phyloP scores from a whole-genome alignment of 805 yeast species.

The Huiozyma naganishii region DNA sequence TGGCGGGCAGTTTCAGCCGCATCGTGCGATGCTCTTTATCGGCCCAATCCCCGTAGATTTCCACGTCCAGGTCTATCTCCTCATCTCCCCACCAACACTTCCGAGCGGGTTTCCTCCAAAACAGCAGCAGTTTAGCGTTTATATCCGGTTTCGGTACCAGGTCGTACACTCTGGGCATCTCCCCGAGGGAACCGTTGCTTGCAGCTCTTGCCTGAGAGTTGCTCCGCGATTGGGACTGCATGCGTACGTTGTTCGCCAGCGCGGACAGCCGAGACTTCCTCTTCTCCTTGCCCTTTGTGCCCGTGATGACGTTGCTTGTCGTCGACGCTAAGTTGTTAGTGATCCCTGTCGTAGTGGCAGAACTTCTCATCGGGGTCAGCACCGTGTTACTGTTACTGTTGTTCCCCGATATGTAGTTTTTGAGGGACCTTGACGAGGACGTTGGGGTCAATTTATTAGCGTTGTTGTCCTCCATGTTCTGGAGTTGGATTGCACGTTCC shows the following conservation, averaged over 20 bases:
- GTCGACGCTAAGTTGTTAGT: background rate
- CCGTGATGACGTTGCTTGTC: background rate
- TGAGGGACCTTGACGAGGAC: conserved; percentile 1
- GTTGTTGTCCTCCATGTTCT: background rate
- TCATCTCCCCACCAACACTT: conserved; percentile 96
- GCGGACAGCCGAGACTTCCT: conserved; percentile 49
- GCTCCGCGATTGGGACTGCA: conserved; percentile 45
- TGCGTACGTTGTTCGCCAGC: conserved; percentile 49
- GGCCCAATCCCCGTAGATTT: conserved; percentile 21
- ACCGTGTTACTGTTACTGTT: conserved; percentile 2
- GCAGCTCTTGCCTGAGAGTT: conserved; percentile 32
- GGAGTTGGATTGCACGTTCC: conserved; percentile 6
- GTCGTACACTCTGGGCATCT: conserved; percentile 22
- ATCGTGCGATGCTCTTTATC: conserved; percentile 7
- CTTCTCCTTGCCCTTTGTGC: conserved; percentile 13
- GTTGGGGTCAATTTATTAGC: conserved; percentile 7
- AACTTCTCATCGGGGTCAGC: background rate
- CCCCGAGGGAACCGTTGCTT: conserved; percentile 25
- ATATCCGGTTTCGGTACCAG: conserved; percentile 27
- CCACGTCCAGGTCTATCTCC: conserved; percentile 34
- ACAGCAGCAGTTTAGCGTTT: conserved; percentile 61
- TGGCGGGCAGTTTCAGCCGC: conserved; percentile 10
- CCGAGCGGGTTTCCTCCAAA: conserved; percentile 97
- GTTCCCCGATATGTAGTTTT: conserved; percentile 2
- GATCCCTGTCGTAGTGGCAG: conserved; percentile 1